A percentile compares a stretch with the other conserved stretches of the same genome.
These are phyloP conservation scores for Acacia pycnantha DNA, from an alignment of 331 rosid genomes.

Conservation along the genomic window DNA sequence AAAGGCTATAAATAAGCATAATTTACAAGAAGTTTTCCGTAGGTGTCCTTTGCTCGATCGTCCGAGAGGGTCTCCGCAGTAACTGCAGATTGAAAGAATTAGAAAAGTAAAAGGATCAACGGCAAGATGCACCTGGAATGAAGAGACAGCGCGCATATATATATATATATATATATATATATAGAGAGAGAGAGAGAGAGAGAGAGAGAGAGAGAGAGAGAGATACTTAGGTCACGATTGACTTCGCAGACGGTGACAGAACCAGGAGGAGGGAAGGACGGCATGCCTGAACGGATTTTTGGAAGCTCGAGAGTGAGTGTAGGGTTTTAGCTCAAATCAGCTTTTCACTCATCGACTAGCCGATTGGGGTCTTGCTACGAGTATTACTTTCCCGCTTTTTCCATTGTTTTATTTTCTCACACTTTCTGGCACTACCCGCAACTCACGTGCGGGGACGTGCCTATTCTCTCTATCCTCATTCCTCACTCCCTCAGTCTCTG, in stretches of 20 bases:
- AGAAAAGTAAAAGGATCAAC: not conserved
- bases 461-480: too few relatives aligned
- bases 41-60: conserved; percentile 67
- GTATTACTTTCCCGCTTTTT: conserved; percentile 15
- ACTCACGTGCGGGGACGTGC: too few relatives aligned
- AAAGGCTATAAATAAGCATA: not conserved
- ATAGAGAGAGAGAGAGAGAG: too few relatives aligned
- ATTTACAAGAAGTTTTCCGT: conserved; percentile 76
- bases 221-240: conserved; percentile 81
- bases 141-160: too few relatives aligned
- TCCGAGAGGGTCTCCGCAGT: conserved; percentile 75
- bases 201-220: not conserved
- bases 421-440: too few relatives aligned
- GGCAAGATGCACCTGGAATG: not conserved
- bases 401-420: not conserved
- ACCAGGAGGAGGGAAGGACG: conserved; percentile 80
- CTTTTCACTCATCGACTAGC: not conserved
- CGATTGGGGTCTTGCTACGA: not conserved
- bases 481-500: too few relatives aligned
- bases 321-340: conserved; percentile 32
- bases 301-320: not conserved
- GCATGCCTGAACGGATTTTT: conserved; percentile 40
- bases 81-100: conserved; percentile 47
- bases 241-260: conserved; percentile 87
- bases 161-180: too few relatives aligned